Base-by-base conservation (phyloP, 2,329 filamentous ascomycete species). In the Aureobasidium zeae region DNA sequence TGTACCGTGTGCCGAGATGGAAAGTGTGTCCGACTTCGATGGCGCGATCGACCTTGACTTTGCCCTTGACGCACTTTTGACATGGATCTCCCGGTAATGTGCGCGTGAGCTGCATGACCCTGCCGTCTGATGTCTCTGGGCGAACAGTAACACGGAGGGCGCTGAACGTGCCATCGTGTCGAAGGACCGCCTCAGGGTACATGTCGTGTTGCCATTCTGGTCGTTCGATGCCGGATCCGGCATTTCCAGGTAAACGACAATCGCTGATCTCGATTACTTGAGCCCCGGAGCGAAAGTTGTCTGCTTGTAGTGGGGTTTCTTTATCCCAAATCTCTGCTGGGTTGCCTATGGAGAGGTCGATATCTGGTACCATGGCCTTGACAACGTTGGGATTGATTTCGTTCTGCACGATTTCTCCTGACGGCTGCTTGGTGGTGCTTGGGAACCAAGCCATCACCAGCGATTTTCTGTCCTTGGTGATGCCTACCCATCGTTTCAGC, bases 1-100 rank as follows among this genome's bases (percentile, higher is more conserved):
- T 88, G 66, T 98, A 98, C 21, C 88, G 77, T 1, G 85, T 88
- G 9, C 89, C 88, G 1, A 98, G 78, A 60, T 93, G 81, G 65
- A 98, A 98, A 0, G 91, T 96, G 62, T 98, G 91, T 1, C 86
- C 91, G 12, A 96, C 72, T 63, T 98, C 91, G 37, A 96, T 81
- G 6, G 87, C 85, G 49, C 75, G 80, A 46, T 82, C 73, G 2
- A 83, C 69, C 31, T 69, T 70, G 16, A 96, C 68, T 2, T 61
- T 67, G 0, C 83, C 83, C 0, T 68, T 55, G 0, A 64, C 56
- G 58, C 91, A 98, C 28, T 72, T 69, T 0, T 84, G 77, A 55
- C 91, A 98, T 9, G 62, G 53, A 55, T 93, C 86, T 10, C 83
- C 84, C 31, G 78, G 64, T 35, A 68, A 68, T 13, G 82, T 74